Base-by-base conservation (phyloP, 192 early-diverging fungal species). In the Mycoemilia scoparia region DNA sequence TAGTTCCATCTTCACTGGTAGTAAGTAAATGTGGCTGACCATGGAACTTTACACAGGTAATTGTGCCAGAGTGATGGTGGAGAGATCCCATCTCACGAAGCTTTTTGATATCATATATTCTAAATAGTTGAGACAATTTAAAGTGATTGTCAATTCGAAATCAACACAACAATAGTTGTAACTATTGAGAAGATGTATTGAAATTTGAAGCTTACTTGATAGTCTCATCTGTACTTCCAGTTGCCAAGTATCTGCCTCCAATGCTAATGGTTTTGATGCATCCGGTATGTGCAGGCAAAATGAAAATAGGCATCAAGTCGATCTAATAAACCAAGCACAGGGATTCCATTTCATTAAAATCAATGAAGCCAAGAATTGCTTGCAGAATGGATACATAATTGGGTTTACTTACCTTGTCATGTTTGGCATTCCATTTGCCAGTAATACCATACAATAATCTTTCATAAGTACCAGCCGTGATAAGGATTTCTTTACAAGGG, bases 181-280 rank as follows among this genome's bases (percentile, higher is more conserved):
- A n/a, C n/a, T n/a, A 3, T 24, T 16, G 11, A 2, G 11, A 21
- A 32, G 27, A 9, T 16, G 47, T 52, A 23, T 21, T n/a, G n/a
- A n/a, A n/a, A n/a, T n/a, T n/a, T n/a, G n/a, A n/a, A n/a, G n/a
- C n/a, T n/a, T n/a, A 66, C 59, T 81, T 82, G 38, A 98, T 83
- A 48, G 81, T 67, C 57, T 98, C 95, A 49, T 98, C 95, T 5
- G 83, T 79, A 38, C 90, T 85, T 11, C 95, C 95, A 7, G 95
- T 90, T 1, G 89, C 90, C 49, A 98, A 63, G 46, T 66, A 82
- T 28, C 78, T 61, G 7, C 73, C 73, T 18, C 76, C 73, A n/a
- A 67, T 57, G 1, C 82, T 74, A 22, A 86, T 63, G 5, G 84
- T 68, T 41, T 87, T 92, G 58, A 99, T 96, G 52, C 79, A 87